Conservation (phyloP, 805 yeast species). For the Yarrowia yakushimensis region DNA sequence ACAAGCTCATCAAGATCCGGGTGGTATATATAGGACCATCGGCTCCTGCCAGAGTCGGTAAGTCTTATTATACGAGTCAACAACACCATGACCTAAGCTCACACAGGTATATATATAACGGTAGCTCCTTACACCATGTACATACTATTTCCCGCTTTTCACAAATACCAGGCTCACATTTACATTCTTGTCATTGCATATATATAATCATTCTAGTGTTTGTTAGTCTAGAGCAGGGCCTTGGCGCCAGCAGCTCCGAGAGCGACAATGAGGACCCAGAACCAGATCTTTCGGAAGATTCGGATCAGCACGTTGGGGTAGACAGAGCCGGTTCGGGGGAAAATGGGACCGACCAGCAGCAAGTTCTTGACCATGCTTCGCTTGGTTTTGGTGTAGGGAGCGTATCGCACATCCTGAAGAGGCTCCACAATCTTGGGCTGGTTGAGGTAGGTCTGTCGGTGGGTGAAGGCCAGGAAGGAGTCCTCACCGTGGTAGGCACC, state of each 20-base stretch:
- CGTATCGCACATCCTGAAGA: slow-evolving; percentile 55
- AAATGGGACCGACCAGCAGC: slow-evolving; percentile 11
- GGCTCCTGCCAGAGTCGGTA: too few relatives aligned
- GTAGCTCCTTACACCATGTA: too few relatives aligned
- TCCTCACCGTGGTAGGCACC: slow-evolving; percentile 77
- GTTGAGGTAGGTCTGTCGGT: slow-evolving; percentile 61
- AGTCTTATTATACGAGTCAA: too few relatives aligned
- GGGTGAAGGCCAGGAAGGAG: slow-evolving; percentile 67
- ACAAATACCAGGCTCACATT: too few relatives aligned
- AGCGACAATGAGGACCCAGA: slow-evolving; percentile 15
- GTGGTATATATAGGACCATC: too few relatives aligned
- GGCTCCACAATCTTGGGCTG: slow-evolving; percentile 65
- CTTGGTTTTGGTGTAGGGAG: slow-evolving; percentile 50
- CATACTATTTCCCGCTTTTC: too few relatives aligned
- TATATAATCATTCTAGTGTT: neutral
- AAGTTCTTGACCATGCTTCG: slow-evolving; percentile 23
- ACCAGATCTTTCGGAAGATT: slow-evolving; percentile 24
- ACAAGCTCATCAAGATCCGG: too few relatives aligned
- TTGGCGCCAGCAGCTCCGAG: slow-evolving; percentile 21
- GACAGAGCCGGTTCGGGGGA: slow-evolving; percentile 25
- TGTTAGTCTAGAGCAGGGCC: slow-evolving; percentile 10
- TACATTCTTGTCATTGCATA: neutral
- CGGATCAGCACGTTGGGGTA: slow-evolving; percentile 20
- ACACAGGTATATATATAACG: too few relatives aligned
- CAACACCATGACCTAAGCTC: too few relatives aligned